Evolutionary conservation across 257 asterid genomes (phyloP).

Genomic region (Schizonepeta tenuifolia): DNA sequence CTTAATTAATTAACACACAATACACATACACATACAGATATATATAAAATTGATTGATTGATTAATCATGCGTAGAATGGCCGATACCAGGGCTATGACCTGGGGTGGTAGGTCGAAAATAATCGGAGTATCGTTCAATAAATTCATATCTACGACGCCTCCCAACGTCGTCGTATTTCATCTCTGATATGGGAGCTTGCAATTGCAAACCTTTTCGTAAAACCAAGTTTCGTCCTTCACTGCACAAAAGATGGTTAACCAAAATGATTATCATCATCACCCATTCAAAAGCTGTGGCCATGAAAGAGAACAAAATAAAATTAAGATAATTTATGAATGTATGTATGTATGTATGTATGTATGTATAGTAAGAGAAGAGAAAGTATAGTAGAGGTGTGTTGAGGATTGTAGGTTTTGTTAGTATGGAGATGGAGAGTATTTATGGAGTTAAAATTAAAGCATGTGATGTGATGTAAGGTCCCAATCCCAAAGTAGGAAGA

Average conservation of each 20-base stretch:
- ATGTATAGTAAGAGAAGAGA: no score
- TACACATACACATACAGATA: background rate
- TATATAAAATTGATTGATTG: background rate
- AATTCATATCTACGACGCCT: background rate
- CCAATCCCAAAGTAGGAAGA: background rate
- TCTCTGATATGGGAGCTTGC: no score
- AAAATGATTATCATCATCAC: background rate
- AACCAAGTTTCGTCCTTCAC: background rate
- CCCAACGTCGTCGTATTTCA: background rate
- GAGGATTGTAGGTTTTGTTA: no score
- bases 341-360: no score
- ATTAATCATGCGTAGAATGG: background rate
- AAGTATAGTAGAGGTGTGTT: no score
- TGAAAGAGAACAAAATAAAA: background rate
- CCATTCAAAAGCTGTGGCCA: background rate
- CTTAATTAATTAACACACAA: background rate
- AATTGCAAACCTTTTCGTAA: background rate
- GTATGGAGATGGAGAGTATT: background rate
- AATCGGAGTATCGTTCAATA: background rate
- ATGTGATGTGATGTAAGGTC: no score
- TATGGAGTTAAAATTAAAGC: background rate
- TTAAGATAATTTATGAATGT: no score
- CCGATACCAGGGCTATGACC: slow-evolving; percentile 22
- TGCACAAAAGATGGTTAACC: background rate
- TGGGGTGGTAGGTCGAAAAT: slow-evolving; percentile 17